Evolutionary conservation across 148 eudicot species (phyloP).

Genomic region (Polygonum aviculare): DNA sequence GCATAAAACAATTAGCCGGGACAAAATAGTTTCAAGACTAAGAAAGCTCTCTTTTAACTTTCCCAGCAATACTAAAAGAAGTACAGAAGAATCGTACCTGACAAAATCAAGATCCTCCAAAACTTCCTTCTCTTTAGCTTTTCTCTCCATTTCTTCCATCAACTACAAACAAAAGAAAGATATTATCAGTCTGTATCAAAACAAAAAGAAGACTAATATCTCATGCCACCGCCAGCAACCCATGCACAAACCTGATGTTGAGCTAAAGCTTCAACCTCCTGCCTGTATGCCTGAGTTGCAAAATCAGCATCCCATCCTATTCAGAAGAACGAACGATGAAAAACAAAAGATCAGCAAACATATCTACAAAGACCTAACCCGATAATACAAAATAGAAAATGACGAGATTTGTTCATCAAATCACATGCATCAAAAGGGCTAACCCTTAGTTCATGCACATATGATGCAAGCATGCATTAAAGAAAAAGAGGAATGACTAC

Average conservation of each 20-base stretch:
- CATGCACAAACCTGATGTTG: slow-evolving; percentile 60
- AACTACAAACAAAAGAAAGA: slow-evolving; percentile 34
- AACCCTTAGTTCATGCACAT: not conserved
- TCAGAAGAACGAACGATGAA: slow-evolving; percentile 7
- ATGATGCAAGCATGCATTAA: not conserved
- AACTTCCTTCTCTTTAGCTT: slow-evolving; percentile 71
- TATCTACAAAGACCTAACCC: not conserved
- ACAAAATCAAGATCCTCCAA: slow-evolving; percentile 33
- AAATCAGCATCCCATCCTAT: slow-evolving; percentile 95
- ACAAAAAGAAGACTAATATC: not conserved
- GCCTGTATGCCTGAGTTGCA: slow-evolving; percentile 90
- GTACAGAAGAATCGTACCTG: slow-evolving; percentile 26
- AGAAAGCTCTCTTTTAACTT: not conserved
- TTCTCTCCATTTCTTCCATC: slow-evolving; percentile 78
- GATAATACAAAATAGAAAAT: not conserved
- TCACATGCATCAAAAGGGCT: not conserved
- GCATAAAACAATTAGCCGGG: not conserved
- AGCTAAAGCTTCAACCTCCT: slow-evolving; percentile 88
- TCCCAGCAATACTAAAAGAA: slow-evolving; percentile 1
- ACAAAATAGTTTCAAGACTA: not conserved
- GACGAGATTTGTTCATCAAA: not conserved
- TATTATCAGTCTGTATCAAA: not conserved
- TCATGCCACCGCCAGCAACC: not conserved
- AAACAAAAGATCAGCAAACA: not conserved
- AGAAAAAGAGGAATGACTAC: not conserved